Conservation (phyloP, 768 basidiomycete species). For the Phylloporus rhodoxanthus region DNA sequence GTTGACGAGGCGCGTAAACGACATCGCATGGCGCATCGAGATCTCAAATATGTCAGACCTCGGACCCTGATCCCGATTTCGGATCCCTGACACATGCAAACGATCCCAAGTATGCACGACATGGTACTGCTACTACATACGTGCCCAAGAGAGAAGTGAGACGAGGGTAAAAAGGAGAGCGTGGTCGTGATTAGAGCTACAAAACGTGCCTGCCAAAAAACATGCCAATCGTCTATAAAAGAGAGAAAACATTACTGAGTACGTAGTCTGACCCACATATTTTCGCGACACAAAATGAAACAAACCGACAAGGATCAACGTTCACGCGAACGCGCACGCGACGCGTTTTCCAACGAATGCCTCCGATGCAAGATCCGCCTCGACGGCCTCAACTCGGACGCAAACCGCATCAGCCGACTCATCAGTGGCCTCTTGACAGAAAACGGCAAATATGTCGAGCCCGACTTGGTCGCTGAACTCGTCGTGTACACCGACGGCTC, state of each 20-base stretch:
- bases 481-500: slow-evolving; percentile 52
- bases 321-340: slow-evolving; percentile 18
- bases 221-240: slow-evolving; percentile 16
- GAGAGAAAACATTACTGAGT: slow-evolving; percentile 4
- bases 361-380: slow-evolving; percentile 41
- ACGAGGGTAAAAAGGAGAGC: neutral
- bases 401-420: slow-evolving; percentile 52
- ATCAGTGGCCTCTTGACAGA: slow-evolving; percentile 54
- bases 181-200: neutral
- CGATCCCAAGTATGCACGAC: neutral
- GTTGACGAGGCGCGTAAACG: too few species aligned
- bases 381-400: slow-evolving; percentile 40
- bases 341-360: slow-evolving; percentile 41
- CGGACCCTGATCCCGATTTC: neutral
- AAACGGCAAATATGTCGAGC: slow-evolving; percentile 40
- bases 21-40: neutral
- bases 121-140: neutral
- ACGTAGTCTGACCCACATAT: neutral
- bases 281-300: neutral
- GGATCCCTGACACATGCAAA: neutral
- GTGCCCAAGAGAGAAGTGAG: neutral
- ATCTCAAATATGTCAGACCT: neutral
- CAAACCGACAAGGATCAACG: slow-evolving; percentile 12
- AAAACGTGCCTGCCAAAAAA: neutral
- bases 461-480: slow-evolving; percentile 53